A percentile compares a stretch with the other conserved stretches of the same genome.
These are phyloP conservation scores for Aureobasidium zeae DNA, from an alignment of 2,329 filamentous ascomycete species.

Conservation along the genomic window DNA sequence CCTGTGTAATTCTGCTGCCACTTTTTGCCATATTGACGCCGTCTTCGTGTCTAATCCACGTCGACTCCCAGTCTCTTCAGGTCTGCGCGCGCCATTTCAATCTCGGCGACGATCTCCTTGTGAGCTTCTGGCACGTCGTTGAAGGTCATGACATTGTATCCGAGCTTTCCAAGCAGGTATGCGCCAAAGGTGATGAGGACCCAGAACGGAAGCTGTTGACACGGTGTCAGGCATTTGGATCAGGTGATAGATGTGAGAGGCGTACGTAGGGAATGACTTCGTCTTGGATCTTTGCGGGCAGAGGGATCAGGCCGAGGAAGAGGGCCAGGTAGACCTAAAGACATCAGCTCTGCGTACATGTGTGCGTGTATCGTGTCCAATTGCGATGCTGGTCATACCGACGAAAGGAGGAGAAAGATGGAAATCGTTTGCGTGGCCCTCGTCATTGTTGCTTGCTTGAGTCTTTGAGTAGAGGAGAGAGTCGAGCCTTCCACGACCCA, in stretches of 20 bases:
- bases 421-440: constrained; percentile 90
- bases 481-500: constrained; percentile 3
- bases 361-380: constrained; percentile 14
- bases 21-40: constrained; percentile 4
- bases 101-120: constrained; percentile 78
- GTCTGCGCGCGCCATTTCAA: constrained; percentile 65
- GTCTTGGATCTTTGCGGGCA: constrained; percentile 67
- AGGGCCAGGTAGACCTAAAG: constrained; percentile 77
- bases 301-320: constrained; percentile 72
- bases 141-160: constrained; percentile 89
- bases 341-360: constrained; percentile 21
- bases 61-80: constrained; percentile 65
- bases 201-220: constrained; percentile 77
- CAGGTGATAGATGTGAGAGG: constrained; percentile 22
- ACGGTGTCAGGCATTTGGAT: constrained; percentile 6
- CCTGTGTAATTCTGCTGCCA: too few relatives aligned
- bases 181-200: constrained; percentile 82
- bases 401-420: constrained; percentile 75
- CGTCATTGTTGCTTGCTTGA: constrained; percentile 57
- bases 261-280: constrained; percentile 85
- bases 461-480: background rate
- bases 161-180: constrained; percentile 83
- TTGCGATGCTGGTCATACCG: constrained; percentile 48
- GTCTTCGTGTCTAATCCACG: constrained; percentile 50
- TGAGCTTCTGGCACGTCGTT: constrained; percentile 91